phyloP scores from a whole-genome alignment of 805 yeast genomes.

The Kuraishia piskuri region DNA sequence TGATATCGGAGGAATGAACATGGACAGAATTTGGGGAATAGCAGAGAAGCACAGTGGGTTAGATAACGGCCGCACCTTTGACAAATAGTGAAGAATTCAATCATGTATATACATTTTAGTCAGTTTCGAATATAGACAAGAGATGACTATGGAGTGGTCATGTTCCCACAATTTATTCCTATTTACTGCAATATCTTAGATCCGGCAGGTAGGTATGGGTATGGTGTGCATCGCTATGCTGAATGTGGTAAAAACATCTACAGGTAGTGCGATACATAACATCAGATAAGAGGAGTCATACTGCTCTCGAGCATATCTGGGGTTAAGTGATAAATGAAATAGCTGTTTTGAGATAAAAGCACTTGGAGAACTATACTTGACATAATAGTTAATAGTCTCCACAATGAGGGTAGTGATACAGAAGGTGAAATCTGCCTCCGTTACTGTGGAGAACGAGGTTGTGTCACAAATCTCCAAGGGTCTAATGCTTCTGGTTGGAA shows the following conservation, averaged over 20 bases:
- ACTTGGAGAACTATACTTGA: not conserved
- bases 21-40: constrained; percentile 85
- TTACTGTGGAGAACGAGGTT: constrained; percentile 63
- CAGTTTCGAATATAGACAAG: not conserved
- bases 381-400: too few species aligned
- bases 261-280: not conserved
- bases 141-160: too few species aligned
- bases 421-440: constrained; percentile 83
- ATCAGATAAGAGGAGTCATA: not conserved
- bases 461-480: constrained; percentile 76
- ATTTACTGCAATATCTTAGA: too few species aligned
- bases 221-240: not conserved
- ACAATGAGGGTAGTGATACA: constrained; percentile 89
- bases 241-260: not conserved
- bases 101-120: not conserved
- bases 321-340: not conserved
- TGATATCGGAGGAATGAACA: constrained; percentile 70
- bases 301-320: not conserved
- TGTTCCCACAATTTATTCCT: too few species aligned
- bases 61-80: constrained; percentile 52
- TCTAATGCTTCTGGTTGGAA: constrained; percentile 75
- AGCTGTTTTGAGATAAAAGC: not conserved
- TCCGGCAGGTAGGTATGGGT: too few species aligned
- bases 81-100: constrained; percentile 6
- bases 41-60: constrained; percentile 60